Conservation (phyloP, 345 rosid genomes). For the Syzygium jambos region DNA sequence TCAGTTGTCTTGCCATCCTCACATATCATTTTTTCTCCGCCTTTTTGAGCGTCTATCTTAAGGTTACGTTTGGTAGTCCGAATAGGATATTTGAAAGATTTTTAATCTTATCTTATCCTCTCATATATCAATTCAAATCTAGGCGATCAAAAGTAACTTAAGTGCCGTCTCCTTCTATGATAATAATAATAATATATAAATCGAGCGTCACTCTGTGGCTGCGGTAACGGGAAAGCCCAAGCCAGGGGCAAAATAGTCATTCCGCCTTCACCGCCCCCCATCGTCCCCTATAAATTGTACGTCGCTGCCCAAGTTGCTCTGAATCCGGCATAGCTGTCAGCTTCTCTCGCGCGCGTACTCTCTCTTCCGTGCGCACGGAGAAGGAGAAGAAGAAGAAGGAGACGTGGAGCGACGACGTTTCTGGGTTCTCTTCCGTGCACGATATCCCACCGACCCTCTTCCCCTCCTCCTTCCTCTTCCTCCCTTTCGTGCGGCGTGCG, state of each 20-base stretch:
- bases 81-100: too few relatives aligned
- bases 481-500: neutral
- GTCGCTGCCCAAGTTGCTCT: neutral
- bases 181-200: neutral
- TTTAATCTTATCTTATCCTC: too few relatives aligned
- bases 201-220: neutral
- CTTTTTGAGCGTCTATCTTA: neutral
- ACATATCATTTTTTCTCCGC: neutral
- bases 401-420: neutral
- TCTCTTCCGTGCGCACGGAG: too few relatives aligned
- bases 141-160: fast-evolving
- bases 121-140: too few relatives aligned
- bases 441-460: neutral
- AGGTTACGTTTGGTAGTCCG: neutral
- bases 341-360: neutral
- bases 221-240: neutral
- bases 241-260: neutral
- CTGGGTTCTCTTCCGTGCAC: neutral
- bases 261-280: neutral
- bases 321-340: neutral
- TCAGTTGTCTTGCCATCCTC: neutral
- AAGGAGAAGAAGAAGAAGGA: fast-evolving
- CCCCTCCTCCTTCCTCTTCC: neutral
- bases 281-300: neutral
- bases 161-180: too few relatives aligned